Conservation (phyloP, 192 early-diverging fungal genomes). For the Thamnidium elegans region DNA sequence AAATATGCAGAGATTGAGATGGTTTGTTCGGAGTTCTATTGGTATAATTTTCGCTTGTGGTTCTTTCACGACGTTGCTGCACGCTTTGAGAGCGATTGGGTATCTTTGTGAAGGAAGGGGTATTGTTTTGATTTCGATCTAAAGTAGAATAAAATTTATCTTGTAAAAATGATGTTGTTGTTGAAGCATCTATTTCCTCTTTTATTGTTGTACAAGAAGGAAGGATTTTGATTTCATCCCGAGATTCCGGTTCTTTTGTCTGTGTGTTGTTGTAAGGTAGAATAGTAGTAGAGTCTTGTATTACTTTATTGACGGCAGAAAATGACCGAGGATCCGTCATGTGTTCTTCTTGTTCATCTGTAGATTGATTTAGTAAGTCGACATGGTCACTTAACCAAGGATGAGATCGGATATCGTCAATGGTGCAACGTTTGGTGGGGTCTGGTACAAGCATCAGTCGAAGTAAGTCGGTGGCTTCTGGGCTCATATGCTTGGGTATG, state of each 20-base stretch:
- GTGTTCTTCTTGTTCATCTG: constrained; percentile 17
- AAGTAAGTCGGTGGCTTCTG: constrained; percentile 73
- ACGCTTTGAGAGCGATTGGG: constrained; percentile 15
- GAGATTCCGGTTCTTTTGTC: constrained; percentile 14
- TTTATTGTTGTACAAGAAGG: neutral
- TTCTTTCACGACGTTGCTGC: constrained; percentile 4
- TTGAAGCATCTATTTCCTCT: neutral
- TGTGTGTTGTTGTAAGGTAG: neutral
- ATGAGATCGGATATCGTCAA: constrained; percentile 72
- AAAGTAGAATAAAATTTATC: constrained; percentile 35
- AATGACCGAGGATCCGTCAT: constrained; percentile 7
- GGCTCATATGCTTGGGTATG: constrained; percentile 81
- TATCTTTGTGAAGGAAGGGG: constrained; percentile 3
- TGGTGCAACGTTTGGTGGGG: constrained; percentile 68
- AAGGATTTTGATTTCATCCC: neutral
- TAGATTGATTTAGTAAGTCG: constrained; percentile 30
- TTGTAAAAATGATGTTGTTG: constrained; percentile 27
- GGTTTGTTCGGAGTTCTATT: neutral
- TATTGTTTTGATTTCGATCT: neutral
- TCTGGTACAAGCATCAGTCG: constrained; percentile 87
- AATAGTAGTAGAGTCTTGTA: neutral
- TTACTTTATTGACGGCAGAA: neutral
- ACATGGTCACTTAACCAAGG: constrained; percentile 46
- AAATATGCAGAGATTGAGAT: neutral
- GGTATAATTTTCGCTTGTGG: constrained; percentile 1